These are phyloP conservation scores for Boletus vinaceobasis DNA, from an alignment of 768 basidiomycete genomes.

Conservation along the genomic window DNA sequence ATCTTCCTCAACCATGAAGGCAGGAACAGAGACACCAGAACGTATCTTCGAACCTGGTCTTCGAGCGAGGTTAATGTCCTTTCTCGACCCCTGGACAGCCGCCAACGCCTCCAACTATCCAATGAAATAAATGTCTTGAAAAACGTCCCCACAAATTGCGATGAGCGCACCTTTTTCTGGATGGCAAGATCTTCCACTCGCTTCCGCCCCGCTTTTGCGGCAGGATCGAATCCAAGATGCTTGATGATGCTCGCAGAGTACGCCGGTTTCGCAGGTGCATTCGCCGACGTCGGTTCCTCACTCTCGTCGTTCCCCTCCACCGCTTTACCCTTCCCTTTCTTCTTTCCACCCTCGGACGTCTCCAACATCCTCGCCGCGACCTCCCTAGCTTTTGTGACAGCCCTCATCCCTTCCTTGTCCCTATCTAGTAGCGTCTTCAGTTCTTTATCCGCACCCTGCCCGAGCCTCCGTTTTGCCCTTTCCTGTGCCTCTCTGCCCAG, in stretches of 20 bases:
- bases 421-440: constrained; percentile 58
- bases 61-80: constrained; percentile 56
- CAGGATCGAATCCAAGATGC: constrained; percentile 78
- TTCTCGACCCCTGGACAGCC: constrained; percentile 47
- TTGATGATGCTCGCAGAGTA: constrained; percentile 70
- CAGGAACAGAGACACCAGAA: constrained; percentile 51
- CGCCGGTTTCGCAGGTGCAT: constrained; percentile 37
- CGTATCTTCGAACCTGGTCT: constrained; percentile 60
- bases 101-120: constrained; percentile 56
- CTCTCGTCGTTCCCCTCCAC: constrained; percentile 7
- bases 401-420: constrained; percentile 67
- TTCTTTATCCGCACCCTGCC: constrained; percentile 57
- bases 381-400: constrained; percentile 59
- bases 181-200: constrained; percentile 38
- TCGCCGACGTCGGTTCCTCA: constrained; percentile 13
- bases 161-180: constrained; percentile 54
- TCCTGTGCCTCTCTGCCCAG: constrained; percentile 81
- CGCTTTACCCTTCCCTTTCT: constrained; percentile 9
- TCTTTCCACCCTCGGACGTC: constrained; percentile 14
- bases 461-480: constrained; percentile 60
- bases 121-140: neutral
- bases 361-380: constrained; percentile 32
- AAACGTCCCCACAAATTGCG: no score
- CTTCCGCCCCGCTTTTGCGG: constrained; percentile 48
- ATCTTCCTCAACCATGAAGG: constrained; percentile 26